These are phyloP conservation scores for Filosporella fistucella DNA, from an alignment of 495 filamentous ascomycete genomes.

Conservation along the genomic window DNA sequence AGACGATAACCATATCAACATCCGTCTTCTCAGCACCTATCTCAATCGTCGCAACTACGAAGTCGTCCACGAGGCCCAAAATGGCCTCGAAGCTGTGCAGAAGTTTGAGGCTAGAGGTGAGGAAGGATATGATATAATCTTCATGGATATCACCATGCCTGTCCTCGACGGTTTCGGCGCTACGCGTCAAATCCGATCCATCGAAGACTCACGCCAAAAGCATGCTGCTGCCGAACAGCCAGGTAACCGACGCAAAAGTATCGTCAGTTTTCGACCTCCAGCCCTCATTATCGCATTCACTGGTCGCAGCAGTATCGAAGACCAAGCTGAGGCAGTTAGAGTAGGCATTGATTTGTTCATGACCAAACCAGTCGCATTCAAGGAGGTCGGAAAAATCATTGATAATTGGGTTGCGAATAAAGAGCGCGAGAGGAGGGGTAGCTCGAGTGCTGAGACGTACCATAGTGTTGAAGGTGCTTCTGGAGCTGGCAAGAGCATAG, in stretches of 20 bases:
- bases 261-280: slow-evolving; percentile 6
- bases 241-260: not conserved
- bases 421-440: slow-evolving; percentile 1
- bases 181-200: slow-evolving; percentile 54
- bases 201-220: slow-evolving; percentile 39
- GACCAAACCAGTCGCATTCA: slow-evolving; percentile 58
- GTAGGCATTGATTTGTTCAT: slow-evolving; percentile 70
- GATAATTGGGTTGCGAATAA: slow-evolving; percentile 26
- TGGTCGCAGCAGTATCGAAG: slow-evolving; percentile 56
- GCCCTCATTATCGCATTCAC: slow-evolving; percentile 60
- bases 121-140: slow-evolving; percentile 23
- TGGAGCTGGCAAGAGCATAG: too few species aligned
- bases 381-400: slow-evolving; percentile 23
- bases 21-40: slow-evolving; percentile 58
- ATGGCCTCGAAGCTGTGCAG: slow-evolving; percentile 22
- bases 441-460: too few species aligned
- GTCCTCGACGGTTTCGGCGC: slow-evolving; percentile 64
- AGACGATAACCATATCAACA: slow-evolving; percentile 73
- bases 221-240: not conserved
- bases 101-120: slow-evolving; percentile 6
- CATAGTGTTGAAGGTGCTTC: too few species aligned
- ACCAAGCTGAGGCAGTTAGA: slow-evolving; percentile 61
- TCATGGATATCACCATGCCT: slow-evolving; percentile 64
- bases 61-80: slow-evolving; percentile 17
- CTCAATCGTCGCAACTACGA: slow-evolving; percentile 34